Percentiles rank a stretch among this genome's conserved stretches.
Conservation (phyloP, 495 filamentous ascomycete genomes). For the Hypoxylon rickii region DNA sequence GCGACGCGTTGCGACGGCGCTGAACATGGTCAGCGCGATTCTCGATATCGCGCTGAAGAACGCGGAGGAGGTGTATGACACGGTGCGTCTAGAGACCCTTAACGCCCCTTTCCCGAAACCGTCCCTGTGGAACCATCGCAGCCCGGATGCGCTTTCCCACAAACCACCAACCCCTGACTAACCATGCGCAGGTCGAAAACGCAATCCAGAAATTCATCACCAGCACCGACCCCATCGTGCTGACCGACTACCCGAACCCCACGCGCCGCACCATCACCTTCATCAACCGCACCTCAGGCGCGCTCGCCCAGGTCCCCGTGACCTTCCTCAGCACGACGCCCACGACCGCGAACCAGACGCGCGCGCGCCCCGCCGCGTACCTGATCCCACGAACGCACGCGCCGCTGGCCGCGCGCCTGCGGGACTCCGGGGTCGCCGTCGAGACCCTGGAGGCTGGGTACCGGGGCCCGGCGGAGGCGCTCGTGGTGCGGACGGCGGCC, state of each 20-base stretch:
- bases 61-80: constrained; percentile 33
- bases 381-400: constrained; percentile 41
- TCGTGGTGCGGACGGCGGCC: constrained; percentile 28
- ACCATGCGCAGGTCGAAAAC: constrained; percentile 31
- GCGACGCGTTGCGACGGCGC: constrained; percentile 36
- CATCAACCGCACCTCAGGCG: constrained; percentile 26
- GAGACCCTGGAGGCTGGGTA: constrained; percentile 34
- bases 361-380: constrained; percentile 38
- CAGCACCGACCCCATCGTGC: constrained; percentile 31
- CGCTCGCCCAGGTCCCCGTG: constrained; percentile 30
- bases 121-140: neutral
- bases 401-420: constrained; percentile 33
- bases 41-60: constrained; percentile 39
- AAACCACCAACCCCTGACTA: neutral
- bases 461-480: constrained; percentile 33
- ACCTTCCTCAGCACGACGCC: constrained; percentile 40
- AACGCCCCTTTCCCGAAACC: neutral
- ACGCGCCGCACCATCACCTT: constrained; percentile 31
- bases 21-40: constrained; percentile 39
- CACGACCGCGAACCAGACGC: constrained; percentile 38
- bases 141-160: neutral
- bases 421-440: constrained; percentile 34
- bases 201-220: constrained; percentile 34
- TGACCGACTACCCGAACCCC: constrained; percentile 34
- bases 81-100: constrained; percentile 9